Base-by-base conservation (phyloP, 495 filamentous ascomycete genomes). In the Massariosphaeria phaeospora region DNA sequence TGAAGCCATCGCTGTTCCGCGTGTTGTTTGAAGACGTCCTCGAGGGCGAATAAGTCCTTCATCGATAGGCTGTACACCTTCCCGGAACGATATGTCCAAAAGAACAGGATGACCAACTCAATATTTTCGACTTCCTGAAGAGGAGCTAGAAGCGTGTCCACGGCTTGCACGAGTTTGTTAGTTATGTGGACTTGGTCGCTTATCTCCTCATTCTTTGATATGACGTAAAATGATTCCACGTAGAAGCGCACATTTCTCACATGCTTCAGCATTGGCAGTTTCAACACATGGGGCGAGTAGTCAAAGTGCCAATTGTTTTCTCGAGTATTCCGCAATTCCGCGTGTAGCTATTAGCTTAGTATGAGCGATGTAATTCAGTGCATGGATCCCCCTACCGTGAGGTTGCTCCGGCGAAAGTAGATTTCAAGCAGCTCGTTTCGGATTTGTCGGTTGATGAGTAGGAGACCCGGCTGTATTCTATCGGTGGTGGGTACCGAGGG, bases 1-100 rank as follows among this genome's bases (percentile, higher is more conserved):
- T 24, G 31, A 3, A 59, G 56, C 56, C 56, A 59, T 3, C 56
- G 48, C 13, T 42, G 34, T 21, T 59, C 56, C 0, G 42, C 56
- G 27, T 59, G 56, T 12, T 44, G 56, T 18, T 59, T 59, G 43
- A 59, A 59, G n/a, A 59, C 56, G 30, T 59, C 56, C 27, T 59
- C 56, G 34, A 59, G 48, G 25, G 53, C 49, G 26, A 59, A 59
- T 1, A 59, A 34, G 44, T 59, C 56, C 23, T 48, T 48, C 56
- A 59, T 59, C 15, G 48, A 53, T 4, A 59, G 48, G n/a, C 21
- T 4, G 38, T 59, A 54, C 11, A 18, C 41, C 31, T 54, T 59
- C 1, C 56, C 56, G 1, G 56, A 59, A 17, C 48, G 56, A 26
- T 41, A 54, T 23, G 27, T 42, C 56, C 56, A 59, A 21, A 53